Percentiles rank a stretch among this genome's conserved stretches.
Evolutionary conservation across 257 asterid genomes (phyloP).

Genomic region (Scutellaria baicalensis): DNA sequence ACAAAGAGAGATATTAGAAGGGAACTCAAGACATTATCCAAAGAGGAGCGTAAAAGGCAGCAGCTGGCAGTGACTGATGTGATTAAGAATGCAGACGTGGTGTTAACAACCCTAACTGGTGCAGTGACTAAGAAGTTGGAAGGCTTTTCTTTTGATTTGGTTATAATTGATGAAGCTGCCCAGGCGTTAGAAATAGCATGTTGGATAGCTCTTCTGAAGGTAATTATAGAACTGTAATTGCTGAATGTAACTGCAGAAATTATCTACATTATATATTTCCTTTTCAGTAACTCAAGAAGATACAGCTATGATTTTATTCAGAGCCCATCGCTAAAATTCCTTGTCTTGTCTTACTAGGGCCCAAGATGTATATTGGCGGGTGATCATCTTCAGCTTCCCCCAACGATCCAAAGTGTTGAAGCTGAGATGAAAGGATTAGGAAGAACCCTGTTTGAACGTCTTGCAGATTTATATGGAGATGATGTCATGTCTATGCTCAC

Average conservation of each 20-base stretch:
- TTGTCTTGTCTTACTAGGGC: constrained; percentile 44
- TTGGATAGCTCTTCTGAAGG: constrained; percentile 98
- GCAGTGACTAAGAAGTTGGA: constrained; percentile 73
- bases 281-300: neutral
- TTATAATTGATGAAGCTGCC: constrained; percentile 97
- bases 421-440: constrained; percentile 95
- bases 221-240: constrained; percentile 23
- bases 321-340: constrained; percentile 8
- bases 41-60: constrained; percentile 96
- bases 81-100: constrained; percentile 73
- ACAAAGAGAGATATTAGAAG: constrained; percentile 78
- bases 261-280: neutral
- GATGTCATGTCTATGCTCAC: constrained; percentile 86
- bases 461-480: constrained; percentile 77
- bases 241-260: neutral
- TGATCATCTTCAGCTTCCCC: constrained; percentile 98
- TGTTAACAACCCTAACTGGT: constrained; percentile 91
- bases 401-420: constrained; percentile 95
- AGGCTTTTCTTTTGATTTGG: constrained; percentile 67
- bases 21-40: constrained; percentile 82
- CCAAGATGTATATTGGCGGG: constrained; percentile 89
- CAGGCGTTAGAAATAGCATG: constrained; percentile 97
- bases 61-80: constrained; percentile 97
- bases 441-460: constrained; percentile 91
- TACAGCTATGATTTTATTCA: neutral